phyloP scores from a whole-genome alignment of 1,284 basidiomycete species.

The Cystobasidiaceae sp. region DNA sequence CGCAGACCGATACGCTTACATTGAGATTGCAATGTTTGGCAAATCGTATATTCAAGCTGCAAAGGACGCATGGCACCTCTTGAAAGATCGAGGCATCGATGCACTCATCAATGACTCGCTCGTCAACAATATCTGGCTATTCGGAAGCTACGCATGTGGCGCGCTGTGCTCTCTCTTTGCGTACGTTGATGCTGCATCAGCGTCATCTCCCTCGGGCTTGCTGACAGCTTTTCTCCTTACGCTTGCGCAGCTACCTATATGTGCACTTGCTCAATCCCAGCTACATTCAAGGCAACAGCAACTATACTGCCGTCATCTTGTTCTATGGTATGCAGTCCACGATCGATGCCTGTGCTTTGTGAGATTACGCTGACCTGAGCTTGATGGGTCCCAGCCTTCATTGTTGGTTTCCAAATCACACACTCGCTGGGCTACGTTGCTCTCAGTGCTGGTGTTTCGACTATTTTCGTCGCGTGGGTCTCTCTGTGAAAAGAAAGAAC shows the following conservation, averaged over 20 bases:
- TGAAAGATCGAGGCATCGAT: slow-evolving; percentile 77
- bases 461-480: slow-evolving; percentile 46
- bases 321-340: slow-evolving; percentile 24
- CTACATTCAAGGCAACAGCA: slow-evolving; percentile 39
- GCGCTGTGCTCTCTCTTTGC: slow-evolving; percentile 21
- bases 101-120: slow-evolving; percentile 79
- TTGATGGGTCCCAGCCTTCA: slow-evolving; percentile 43
- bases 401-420: slow-evolving; percentile 46
- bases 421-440: slow-evolving; percentile 45
- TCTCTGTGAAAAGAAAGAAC: slow-evolving; percentile 36
- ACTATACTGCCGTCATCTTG: slow-evolving; percentile 32
- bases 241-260: slow-evolving; percentile 59
- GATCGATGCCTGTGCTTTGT: background rate
- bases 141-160: slow-evolving; percentile 35
- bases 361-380: no score
- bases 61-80: slow-evolving; percentile 81
- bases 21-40: slow-evolving; percentile 74
- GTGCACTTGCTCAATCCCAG: slow-evolving; percentile 49
- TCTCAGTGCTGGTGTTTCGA: slow-evolving; percentile 44
- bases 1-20: slow-evolving; percentile 53
- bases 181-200: background rate
- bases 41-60: slow-evolving; percentile 74
- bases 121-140: slow-evolving; percentile 56
- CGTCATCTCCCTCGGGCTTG: background rate
- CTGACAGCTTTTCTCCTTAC: background rate